Evolutionary conservation across 2,329 filamentous ascomycete species (phyloP).

Genomic region (Aspergillus spinulosporus): DNA sequence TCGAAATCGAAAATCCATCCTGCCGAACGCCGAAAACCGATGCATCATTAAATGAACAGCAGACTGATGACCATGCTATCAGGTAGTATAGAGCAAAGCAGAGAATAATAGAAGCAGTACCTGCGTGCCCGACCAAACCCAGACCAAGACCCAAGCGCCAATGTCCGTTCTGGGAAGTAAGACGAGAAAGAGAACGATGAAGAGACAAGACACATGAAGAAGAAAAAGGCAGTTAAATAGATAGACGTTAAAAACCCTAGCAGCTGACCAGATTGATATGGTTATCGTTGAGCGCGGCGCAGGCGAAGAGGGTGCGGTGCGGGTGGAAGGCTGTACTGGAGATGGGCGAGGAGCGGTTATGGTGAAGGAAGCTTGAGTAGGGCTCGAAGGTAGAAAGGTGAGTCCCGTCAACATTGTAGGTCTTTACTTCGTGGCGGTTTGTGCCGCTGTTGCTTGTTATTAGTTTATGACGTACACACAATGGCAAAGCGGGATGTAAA

Average conservation of each 20-base stretch:
- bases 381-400: conserved; percentile 83
- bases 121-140: no score
- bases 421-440: conserved; percentile 81
- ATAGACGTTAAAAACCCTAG: conserved; percentile 26
- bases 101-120: not conserved
- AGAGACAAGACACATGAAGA: no score
- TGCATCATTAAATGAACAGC: not conserved
- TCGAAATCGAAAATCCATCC: not conserved
- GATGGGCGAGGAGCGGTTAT: conserved; percentile 78
- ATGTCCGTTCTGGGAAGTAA: no score
- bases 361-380: conserved; percentile 82
- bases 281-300: conserved; percentile 79
- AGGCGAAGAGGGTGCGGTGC: conserved; percentile 86
- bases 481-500: not conserved
- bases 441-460: conserved; percentile 64
- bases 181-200: no score
- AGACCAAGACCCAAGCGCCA: no score
- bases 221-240: no score
- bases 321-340: conserved; percentile 92
- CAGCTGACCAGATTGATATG: conserved; percentile 88
- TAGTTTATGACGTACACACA: not conserved
- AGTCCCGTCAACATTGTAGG: conserved; percentile 83
- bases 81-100: no score
- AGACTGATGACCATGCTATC: no score
- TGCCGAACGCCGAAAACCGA: conserved; percentile 1